Conservation (phyloP, 2,329 filamentous ascomycete species). For the Chrysosporium queenslandicum region DNA sequence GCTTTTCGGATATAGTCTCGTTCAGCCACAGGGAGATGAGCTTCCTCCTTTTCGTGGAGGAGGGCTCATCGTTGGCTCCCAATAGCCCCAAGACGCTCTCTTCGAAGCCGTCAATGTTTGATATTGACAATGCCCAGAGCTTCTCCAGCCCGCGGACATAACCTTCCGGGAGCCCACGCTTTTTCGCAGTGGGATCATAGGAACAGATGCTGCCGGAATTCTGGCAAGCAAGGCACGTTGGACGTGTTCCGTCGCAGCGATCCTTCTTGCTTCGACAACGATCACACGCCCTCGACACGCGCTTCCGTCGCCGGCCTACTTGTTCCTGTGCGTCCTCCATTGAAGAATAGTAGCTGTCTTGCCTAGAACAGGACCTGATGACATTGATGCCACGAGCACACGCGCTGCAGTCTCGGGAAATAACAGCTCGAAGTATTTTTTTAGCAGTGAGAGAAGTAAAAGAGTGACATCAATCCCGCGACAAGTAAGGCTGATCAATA, state of each 20-base stretch:
- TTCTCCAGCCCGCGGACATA: constrained; percentile 41
- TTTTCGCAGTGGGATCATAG: constrained; percentile 38
- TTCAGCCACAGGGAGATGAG: constrained; percentile 35
- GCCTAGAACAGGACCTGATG: background rate
- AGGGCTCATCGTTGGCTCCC: constrained; percentile 25
- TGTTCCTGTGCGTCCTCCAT: constrained; percentile 8
- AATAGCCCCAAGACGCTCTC: constrained; percentile 33
- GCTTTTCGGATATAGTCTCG: constrained; percentile 32
- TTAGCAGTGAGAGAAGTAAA: background rate
- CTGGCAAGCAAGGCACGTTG: constrained; percentile 36
- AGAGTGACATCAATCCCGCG: background rate
- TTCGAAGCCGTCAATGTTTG: constrained; percentile 38
- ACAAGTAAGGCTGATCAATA: background rate
- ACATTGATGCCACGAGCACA: background rate
- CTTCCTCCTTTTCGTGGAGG: constrained; percentile 25
- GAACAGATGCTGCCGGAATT: constrained; percentile 33
- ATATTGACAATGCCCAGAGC: constrained; percentile 37
- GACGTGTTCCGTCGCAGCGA: constrained; percentile 38
- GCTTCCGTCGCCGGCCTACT: constrained; percentile 25
- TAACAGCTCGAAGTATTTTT: background rate
- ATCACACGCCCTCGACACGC: constrained; percentile 39
- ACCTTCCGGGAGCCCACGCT: constrained; percentile 38
- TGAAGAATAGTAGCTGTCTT: background rate
- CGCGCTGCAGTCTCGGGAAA: too few species aligned
- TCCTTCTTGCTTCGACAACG: constrained; percentile 39